Percentiles rank a stretch among this genome's conserved stretches.
These are phyloP conservation scores for Isabelozyma pseudorhagii DNA, from an alignment of 805 yeast genomes.

Conservation along the genomic window DNA sequence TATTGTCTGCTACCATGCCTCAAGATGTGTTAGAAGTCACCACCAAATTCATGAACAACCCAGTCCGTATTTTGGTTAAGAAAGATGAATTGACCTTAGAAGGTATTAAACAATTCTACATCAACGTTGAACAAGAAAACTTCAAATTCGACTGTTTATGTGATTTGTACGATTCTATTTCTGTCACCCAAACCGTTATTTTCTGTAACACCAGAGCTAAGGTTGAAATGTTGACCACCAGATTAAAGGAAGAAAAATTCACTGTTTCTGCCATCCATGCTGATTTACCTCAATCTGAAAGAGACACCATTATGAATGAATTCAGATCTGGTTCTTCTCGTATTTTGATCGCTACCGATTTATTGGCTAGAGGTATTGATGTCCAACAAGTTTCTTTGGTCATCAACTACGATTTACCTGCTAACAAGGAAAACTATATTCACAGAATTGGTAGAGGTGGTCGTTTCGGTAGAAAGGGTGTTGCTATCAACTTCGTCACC, in stretches of 20 bases:
- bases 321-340: conserved; percentile 93
- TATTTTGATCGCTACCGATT: conserved; percentile 89
- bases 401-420: conserved; percentile 89
- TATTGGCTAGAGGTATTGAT: conserved; percentile 97
- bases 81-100: conserved; percentile 93
- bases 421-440: conserved; percentile 87
- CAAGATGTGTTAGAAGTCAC: conserved; percentile 89
- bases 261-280: conserved; percentile 95
- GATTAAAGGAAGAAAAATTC: conserved; percentile 75
- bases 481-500: conserved; percentile 92
- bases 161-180: conserved; percentile 91
- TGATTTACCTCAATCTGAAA: conserved; percentile 88
- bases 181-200: conserved; percentile 96
- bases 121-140: conserved; percentile 88
- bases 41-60: conserved; percentile 89
- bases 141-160: conserved; percentile 94
- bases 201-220: conserved; percentile 95
- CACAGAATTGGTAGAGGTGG: conserved; percentile 99
- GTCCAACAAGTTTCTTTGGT: conserved; percentile 96
- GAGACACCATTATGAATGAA: conserved; percentile 94
- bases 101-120: conserved; percentile 90
- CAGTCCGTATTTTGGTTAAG: conserved; percentile 90
- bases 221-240: conserved; percentile 83
- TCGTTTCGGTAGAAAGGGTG: conserved; percentile 98
- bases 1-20: conserved; percentile 93